Base-by-base conservation (phyloP, 1,139 yeast species). In the Debaryomyces coudertii region DNA sequence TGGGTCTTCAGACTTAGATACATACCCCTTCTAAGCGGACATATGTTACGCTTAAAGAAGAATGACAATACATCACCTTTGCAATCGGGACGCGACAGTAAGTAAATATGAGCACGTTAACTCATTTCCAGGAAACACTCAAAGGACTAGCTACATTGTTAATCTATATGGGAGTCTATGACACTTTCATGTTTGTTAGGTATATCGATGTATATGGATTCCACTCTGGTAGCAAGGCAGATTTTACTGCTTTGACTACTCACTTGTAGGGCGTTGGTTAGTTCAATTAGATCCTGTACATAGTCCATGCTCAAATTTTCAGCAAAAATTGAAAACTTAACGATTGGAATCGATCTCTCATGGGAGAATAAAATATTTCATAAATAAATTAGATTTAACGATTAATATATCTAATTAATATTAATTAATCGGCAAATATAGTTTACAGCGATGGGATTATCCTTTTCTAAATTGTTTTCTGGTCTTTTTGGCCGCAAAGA, bases 401-500 rank as follows among this genome's bases (percentile, higher is more conserved):
- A 15, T 42, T 42, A 42, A 42, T 36, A 24, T 14, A 42, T 42
- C 45, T 34, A 36, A 28, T 35, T 38, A 29, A 28, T 33, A 33
- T 18, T 31, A 38, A 16, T 30, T 43, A 45, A 37, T 38, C 31
- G 38, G 44, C 43, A 28, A 38, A 22, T 33, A 43, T 36, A 43
- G 33, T 31, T 29, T 31, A 33, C 36, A 43, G 11, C 37, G 30
- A 67, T 67, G 72, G 72, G 72, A 52, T 65, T 66, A 59, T 67
- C 72, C 48, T 63, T 67, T 60, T 67, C 71, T 42, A 67, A 66
- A 53, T 64, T 67, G 56, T 66, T 67, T 49, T 61, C 65, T 46
- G 65, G 65, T 51, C 68, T 67, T 50, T 69, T 69, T 55, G 74
- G 75, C 54, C 68, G 68, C 61, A 67, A 66, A 57, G 75, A 69